Evolutionary conservation across 352 stramenopile species (phyloP).

Genomic region (Globisporangium nodosum): DNA sequence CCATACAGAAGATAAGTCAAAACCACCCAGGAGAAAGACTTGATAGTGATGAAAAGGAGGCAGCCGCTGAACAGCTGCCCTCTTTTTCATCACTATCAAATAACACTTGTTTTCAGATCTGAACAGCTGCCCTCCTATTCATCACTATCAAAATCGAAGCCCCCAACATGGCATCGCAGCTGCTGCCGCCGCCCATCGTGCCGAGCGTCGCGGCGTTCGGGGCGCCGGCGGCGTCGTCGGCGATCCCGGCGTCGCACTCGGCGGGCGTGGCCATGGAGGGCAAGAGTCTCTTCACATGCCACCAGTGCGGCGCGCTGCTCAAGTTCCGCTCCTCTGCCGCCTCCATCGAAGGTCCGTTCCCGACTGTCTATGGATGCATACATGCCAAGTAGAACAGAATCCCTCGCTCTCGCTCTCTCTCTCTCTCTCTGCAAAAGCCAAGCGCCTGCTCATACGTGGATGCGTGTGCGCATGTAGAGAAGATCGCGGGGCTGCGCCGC

Average conservation of each 20-base stretch:
- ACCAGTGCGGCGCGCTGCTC: constrained; percentile 62
- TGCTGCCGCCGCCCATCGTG: constrained; percentile 16
- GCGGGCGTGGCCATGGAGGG: constrained; percentile 48
- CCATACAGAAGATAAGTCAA: too few species aligned
- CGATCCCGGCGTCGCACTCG: constrained; percentile 15
- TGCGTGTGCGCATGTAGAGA: constrained; percentile 18
- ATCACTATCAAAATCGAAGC: background rate
- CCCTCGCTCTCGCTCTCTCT: background rate
- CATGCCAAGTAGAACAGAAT: background rate
- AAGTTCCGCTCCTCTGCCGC: constrained; percentile 58
- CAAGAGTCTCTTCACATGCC: constrained; percentile 74
- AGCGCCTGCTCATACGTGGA: background rate
- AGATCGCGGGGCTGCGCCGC: constrained; percentile 43
- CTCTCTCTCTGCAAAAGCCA: background rate
- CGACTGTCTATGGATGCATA: background rate
- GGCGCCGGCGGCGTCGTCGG: constrained; percentile 5
- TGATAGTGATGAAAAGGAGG: too few species aligned
- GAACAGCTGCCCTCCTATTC: too few species aligned
- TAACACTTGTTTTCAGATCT: too few species aligned
- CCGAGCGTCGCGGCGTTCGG: constrained; percentile 11
- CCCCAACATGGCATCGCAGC: constrained; percentile 9
- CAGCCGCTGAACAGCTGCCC: too few species aligned
- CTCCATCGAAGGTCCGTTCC: constrained; percentile 43
- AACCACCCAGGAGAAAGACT: too few species aligned
- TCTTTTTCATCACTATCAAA: too few species aligned